A percentile compares a stretch with the other conserved stretches of the same genome.
phyloP scores from a whole-genome alignment of 148 eudicot species.

The Rhododendron williamsianum region DNA sequence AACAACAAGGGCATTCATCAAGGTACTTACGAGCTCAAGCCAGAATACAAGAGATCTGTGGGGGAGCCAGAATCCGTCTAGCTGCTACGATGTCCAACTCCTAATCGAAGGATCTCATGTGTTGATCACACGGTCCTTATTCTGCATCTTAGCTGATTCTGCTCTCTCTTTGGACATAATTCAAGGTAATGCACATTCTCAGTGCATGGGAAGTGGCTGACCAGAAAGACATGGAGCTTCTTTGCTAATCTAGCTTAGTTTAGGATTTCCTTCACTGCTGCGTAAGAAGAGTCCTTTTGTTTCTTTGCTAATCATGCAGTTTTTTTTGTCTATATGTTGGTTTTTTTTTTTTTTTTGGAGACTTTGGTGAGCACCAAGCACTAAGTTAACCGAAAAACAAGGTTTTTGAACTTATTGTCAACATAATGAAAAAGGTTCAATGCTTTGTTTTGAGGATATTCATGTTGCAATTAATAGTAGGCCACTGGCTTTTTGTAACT shows the following conservation, averaged over 20 bases:
- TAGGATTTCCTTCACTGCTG: not conserved
- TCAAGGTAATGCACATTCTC: not conserved
- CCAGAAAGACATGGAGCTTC: not conserved
- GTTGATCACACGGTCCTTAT: not conserved
- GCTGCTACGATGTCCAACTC: conserved; percentile 7
- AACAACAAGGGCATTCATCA: conserved; percentile 64
- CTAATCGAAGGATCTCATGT: not conserved
- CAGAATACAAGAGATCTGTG: conserved; percentile 53
- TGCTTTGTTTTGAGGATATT: not conserved
- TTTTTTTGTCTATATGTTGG: not conserved
- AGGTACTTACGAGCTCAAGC: conserved; percentile 62
- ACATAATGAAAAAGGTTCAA: not conserved
- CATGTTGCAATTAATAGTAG: not conserved
- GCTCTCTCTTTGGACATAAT: not conserved
- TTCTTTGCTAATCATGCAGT: not conserved
- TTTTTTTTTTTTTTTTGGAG: not conserved
- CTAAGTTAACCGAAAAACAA: not conserved
- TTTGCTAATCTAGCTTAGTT: not conserved
- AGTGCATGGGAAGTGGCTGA: not conserved
- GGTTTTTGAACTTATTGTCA: not conserved
- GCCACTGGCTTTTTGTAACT: not conserved
- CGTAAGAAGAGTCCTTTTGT: not conserved
- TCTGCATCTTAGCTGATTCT: not conserved
- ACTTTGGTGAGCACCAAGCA: not conserved
- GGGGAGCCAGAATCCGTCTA: conserved; percentile 18